phyloP scores from a whole-genome alignment of 1,284 basidiomycete genomes.

The Ustilago xerochloae region DNA sequence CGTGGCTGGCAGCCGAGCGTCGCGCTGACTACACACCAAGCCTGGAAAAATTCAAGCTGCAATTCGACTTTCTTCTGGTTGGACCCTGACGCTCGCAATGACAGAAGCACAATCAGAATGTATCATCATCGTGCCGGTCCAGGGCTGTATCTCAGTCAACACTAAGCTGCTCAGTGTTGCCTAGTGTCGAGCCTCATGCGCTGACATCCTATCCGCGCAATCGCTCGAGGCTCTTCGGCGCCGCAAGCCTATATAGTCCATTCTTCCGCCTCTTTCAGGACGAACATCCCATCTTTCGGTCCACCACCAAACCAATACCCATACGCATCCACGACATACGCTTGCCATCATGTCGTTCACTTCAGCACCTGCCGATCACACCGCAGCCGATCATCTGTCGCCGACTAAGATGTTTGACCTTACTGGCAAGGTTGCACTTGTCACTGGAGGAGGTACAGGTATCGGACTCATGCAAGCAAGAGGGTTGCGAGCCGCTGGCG shows the following conservation, averaged over 20 bases:
- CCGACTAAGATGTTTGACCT: slow-evolving; percentile 40
- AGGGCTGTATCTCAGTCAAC: neutral
- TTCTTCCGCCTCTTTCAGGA: neutral
- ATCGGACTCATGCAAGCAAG: slow-evolving; percentile 79
- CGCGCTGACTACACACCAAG: slow-evolving; percentile 20
- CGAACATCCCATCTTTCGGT: neutral
- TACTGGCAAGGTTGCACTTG: slow-evolving; percentile 73
- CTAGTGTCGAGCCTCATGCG: neutral
- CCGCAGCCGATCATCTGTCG: slow-evolving; percentile 18
- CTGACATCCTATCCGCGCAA: too few relatives aligned
- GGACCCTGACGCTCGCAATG: slow-evolving; percentile 5
- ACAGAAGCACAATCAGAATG: neutral
- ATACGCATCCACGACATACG: too few relatives aligned
- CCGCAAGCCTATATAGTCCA: neutral
- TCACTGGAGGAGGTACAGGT: slow-evolving; percentile 83
- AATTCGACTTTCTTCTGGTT: neutral
- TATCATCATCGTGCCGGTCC: neutral
- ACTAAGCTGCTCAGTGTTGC: neutral
- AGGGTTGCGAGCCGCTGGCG: slow-evolving; percentile 80
- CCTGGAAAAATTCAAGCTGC: neutral
- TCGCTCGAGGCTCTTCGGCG: neutral
- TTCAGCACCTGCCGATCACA: slow-evolving; percentile 30
- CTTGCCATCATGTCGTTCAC: slow-evolving; percentile 23
- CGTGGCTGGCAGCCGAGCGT: neutral
- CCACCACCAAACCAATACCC: neutral